A percentile compares a stretch with the other conserved stretches of the same genome.
phyloP scores from a whole-genome alignment of 176 grass and related monocot genomes.

The Themeda triandra region DNA sequence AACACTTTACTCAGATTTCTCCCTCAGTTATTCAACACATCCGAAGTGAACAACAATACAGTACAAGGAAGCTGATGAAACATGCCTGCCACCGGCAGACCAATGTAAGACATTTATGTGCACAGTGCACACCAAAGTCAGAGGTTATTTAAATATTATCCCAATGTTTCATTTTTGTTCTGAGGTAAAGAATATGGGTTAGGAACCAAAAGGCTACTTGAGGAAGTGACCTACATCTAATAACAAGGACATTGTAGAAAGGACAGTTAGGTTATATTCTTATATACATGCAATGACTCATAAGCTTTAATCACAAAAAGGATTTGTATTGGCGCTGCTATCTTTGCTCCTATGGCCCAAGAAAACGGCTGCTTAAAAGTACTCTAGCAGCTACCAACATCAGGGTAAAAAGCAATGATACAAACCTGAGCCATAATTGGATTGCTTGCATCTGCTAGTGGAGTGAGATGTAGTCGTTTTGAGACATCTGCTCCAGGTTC shows the following conservation, averaged over 20 bases:
- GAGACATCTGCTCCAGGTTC: constrained; percentile 36
- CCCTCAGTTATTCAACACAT: neutral
- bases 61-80: neutral
- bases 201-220: neutral
- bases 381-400: neutral
- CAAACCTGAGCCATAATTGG: constrained; percentile 95
- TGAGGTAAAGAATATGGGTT: constrained; percentile 15
- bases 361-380: neutral
- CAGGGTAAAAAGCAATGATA: neutral
- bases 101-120: constrained; percentile 12
- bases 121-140: constrained; percentile 4
- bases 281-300: neutral
- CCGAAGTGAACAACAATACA: neutral
- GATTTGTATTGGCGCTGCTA: neutral
- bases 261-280: constrained; percentile 1
- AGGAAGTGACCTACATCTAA: neutral
- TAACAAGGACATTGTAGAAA: constrained; percentile 8
- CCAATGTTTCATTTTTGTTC: neutral
- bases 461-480: constrained; percentile 64
- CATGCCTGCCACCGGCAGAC: neutral
- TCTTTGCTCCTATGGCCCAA: neutral
- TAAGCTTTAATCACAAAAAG: neutral
- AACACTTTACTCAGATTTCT: constrained; percentile 28
- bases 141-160: neutral
- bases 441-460: constrained; percentile 91